Evolutionary conservation across 176 grass and related monocot species (phyloP).

Genomic region (Hsuehochloa calcarea): DNA sequence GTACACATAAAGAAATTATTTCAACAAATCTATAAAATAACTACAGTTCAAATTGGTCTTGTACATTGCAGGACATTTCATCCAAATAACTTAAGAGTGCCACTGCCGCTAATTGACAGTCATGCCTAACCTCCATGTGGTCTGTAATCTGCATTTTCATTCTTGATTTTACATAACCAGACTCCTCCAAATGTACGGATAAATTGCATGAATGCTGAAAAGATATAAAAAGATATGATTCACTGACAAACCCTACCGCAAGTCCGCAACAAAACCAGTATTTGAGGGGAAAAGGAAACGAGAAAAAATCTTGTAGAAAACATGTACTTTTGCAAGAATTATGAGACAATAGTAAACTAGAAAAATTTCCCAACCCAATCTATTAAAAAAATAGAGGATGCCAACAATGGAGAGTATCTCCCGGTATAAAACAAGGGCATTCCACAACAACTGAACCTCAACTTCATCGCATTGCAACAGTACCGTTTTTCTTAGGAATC

Average conservation of each 20-base stretch:
- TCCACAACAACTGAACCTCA: too few relatives aligned
- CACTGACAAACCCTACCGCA: background rate
- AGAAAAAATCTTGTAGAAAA: background rate
- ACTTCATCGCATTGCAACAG: too few relatives aligned
- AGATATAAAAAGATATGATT: background rate
- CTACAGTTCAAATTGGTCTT: background rate
- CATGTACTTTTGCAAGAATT: too few relatives aligned
- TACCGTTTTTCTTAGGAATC: too few relatives aligned
- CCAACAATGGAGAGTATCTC: too few relatives aligned
- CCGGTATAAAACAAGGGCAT: too few relatives aligned
- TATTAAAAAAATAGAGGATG: too few relatives aligned
- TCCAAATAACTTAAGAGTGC: background rate
- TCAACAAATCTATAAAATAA: background rate
- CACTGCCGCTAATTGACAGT: background rate
- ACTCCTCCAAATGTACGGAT: background rate
- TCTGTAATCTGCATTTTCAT: background rate
- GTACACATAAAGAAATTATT: background rate
- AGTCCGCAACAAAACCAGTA: background rate
- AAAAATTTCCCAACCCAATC: too few relatives aligned
- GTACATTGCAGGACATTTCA: background rate
- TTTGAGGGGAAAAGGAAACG: background rate
- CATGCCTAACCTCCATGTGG: constrained; percentile 11
- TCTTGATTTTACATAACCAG: background rate
- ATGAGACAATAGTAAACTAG: too few relatives aligned
- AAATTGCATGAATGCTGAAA: background rate